Base-by-base conservation (phyloP, 2,329 filamentous ascomycete genomes). In the Aphanoascus verrucosus region DNA sequence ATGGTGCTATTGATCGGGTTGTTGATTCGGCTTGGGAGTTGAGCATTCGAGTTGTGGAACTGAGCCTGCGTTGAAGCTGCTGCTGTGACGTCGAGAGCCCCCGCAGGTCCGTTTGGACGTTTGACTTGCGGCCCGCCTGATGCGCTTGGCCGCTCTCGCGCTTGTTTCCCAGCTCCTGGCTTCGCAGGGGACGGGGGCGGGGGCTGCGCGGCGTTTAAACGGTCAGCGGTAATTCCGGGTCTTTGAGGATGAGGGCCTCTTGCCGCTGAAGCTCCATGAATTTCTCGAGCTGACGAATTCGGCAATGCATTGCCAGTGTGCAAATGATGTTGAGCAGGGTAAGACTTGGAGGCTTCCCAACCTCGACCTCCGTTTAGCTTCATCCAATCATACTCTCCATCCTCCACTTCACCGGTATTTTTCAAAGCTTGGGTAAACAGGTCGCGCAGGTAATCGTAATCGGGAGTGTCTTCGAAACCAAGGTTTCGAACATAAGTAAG, bases 301-400 rank as follows among this genome's bases (percentile, higher is more conserved):
- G 85, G 87, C 63, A 86, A 77, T 56, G 77, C 79, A 71, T 89
- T 88, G 68, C 84, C 80, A 74, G 88, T 84, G 73, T 90, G 87
- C 61, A 88, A 77, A 69, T 86, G 84, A 63, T 86, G 84, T 70
- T 88, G 79, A 19, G 81, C 80, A 47, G 81, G 76, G 64, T 85
- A 82, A 56, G 78, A 74, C 67, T 85, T 85, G 70, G 84, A 87
- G 56, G 81, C 82, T 72, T 94, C 88, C 88, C 88, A 94, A 58
- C 89, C 89, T 73, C 94, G 93, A 62, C 84, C 84, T 73, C 89
- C 88, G 76, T 88, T 93, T 63, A 95, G 78, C 79, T 95, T 96
- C 88, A 97, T 95, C 93, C 93, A 98, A 74, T 98, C 93, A 71
- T 97, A 98, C 70, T 97, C 91, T 65, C 93, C 93, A 71, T 98